Conservation (phyloP, 2,329 filamentous ascomycete genomes). For the Sporothrix sp. region DNA sequence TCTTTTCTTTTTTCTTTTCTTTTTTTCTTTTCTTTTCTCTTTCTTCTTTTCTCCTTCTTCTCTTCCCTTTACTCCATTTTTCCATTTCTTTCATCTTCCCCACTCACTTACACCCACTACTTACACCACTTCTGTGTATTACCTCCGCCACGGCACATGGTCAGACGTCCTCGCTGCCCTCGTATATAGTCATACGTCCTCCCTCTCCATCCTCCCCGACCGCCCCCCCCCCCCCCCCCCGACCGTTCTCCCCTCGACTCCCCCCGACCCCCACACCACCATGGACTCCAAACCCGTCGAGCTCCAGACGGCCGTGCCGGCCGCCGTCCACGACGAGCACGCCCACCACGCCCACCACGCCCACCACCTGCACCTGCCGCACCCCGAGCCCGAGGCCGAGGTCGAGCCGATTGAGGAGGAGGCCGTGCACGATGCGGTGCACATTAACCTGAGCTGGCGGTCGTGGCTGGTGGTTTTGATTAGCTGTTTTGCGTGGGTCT, state of each 20-base stretch:
- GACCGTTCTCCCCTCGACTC: neutral
- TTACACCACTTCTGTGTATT: too few species aligned
- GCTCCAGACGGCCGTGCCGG: neutral
- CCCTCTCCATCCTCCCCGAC: neutral
- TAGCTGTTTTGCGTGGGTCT: slow-evolving; percentile 38
- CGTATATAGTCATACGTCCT: too few species aligned
- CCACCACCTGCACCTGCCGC: neutral
- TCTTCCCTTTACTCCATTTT: too few species aligned
- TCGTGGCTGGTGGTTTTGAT: slow-evolving; percentile 39
- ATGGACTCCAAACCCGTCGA: neutral
- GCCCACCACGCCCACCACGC: neutral
- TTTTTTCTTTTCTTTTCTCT: neutral
- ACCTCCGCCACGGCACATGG: too few species aligned
- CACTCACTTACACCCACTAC: too few species aligned
- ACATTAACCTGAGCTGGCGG: slow-evolving; percentile 43
- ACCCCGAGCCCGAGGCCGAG: slow-evolving; percentile 10
- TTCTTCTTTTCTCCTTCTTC: neutral
- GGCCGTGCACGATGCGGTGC: slow-evolving; percentile 25
- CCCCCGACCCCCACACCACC: neutral
- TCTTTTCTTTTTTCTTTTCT: neutral
- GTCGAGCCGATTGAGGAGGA: slow-evolving; percentile 22
- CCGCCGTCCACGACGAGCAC: neutral
- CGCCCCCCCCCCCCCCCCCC: neutral
- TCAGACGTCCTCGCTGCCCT: too few species aligned
- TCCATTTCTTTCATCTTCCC: too few species aligned